Base-by-base conservation (phyloP, 139 green algal genomes). In the Tetradesmus lagerheimii region DNA sequence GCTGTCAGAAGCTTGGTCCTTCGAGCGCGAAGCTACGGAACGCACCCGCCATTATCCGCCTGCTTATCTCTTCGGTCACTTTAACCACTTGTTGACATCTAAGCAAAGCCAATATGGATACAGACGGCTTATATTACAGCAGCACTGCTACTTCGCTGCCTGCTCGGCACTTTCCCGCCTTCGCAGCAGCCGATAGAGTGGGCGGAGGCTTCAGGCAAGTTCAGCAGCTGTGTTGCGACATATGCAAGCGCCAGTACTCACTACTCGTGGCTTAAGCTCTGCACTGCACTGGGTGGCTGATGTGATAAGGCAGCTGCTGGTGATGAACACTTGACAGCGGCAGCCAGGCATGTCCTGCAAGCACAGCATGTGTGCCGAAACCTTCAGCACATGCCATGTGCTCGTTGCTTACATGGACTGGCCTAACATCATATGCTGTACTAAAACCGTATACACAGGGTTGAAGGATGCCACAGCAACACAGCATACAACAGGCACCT, bases 141-240 rank as follows among this genome's bases (percentile, higher is more conserved):
- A 41, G 71, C 71, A 79, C 71, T 37, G 71, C 71, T 25, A 79
- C 71, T 25, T 25, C 31, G 47, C 25, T 75, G 25, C 47, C 81
- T 43, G 81, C 81, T 35, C 31, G 81, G 81, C 81, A 86, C 50
- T 86, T 75, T 12, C 81, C 81, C 27, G 81, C 81, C 39, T 86
- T 85, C 41, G 50, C 31, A 47, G 81, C 81, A 27, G 39, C 47
- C 31, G 81, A 39, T 20, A 47, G 47, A 76, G 29, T 76, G 74
- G 47, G 81, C 23, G 47, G 47, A 45, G 81, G 50, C 12, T 86
- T 86, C 47, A 45, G 31, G 50, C 41, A 47, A 53, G 43, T 35
- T 16, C 1, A 8, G 66, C 66, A 1, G 66, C 66, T 37, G 29
- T 76, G 66, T 5, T 15, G 20, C 4, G 23, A 31, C 57, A 71